Evolutionary conservation across 2,329 filamentous ascomycete genomes (phyloP), one percentile per base, ranked within the genome.

Genomic region (Eutypa lata): DNA sequence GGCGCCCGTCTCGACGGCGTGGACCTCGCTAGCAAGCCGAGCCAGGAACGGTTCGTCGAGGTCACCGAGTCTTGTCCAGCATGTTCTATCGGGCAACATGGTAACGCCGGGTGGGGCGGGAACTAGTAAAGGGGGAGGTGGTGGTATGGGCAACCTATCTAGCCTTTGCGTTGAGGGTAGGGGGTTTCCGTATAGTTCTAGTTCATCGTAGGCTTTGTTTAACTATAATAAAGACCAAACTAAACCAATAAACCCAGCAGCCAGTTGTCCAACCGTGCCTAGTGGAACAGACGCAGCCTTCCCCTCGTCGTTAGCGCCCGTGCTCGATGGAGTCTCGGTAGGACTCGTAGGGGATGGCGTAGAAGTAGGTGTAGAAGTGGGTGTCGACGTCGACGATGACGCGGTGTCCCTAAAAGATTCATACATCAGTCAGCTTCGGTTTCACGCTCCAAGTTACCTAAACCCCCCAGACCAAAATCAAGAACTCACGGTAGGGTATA

Each of bases 401-500:
- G 10, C 18, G 18, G 16, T 8, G 19, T 42, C 38, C 10, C 38
- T 42, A 21, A 18, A 42, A 19, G 18, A 21, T 21, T 42, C 18
- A 21, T 42, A 13, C n/a, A 5, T 42, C 13, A 22, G 19, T 31
- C 7, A 5, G 4, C 35, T 31, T 6, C 26, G 5, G 26, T 31
- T 31, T 5, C 26, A 31, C 6, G 26, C 26, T 31, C 26, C 10
- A 31, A 31, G 26, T 31, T 14, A 38, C 4, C 6, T 38, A 38
- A 38, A 16, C 31, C 31, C 7, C 31, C 14, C 8, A 7, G 8
- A 38, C 6, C 35, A 16, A 38, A 14, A 18, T 3, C 16, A 45
- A 13, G 42, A 19, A 52, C 31, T 48, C n/a, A 52, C 38, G 38
- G 14, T 31, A 63, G 31, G 10, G 14, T 48, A 21, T 58, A 59